phyloP scores from a whole-genome alignment of 2,329 filamentous ascomycete genomes.

The Colletotrichum destructivum region DNA sequence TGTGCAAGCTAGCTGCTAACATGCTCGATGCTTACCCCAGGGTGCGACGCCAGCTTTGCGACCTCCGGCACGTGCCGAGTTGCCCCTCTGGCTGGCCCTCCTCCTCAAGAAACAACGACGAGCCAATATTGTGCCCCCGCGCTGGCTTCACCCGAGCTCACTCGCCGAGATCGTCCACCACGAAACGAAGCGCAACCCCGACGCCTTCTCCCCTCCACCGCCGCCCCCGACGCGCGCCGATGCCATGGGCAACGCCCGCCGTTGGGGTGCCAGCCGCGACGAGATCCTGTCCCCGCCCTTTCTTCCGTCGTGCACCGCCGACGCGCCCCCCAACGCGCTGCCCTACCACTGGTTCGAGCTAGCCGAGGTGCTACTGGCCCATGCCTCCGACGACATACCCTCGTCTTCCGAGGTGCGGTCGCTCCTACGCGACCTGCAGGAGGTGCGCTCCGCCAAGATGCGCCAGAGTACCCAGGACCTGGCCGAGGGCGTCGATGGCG shows the following conservation, averaged over 20 bases:
- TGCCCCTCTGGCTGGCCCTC: conserved; percentile 95
- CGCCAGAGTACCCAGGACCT: conserved; percentile 80
- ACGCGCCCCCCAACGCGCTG: conserved; percentile 77
- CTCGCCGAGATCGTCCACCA: conserved; percentile 84
- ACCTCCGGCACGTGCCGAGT: conserved; percentile 83
- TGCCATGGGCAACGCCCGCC: conserved; percentile 58
- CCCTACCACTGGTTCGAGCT: conserved; percentile 98
- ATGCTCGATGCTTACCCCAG: conserved; percentile 60
- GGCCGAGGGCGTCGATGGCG: conserved; percentile 80
- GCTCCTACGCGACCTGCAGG: conserved; percentile 84
- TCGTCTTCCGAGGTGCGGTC: conserved; percentile 82
- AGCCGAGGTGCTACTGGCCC: conserved; percentile 87
- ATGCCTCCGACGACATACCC: conserved; percentile 85
- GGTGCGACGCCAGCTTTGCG: conserved; percentile 82
- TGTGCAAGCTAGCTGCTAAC: conserved; percentile 2
- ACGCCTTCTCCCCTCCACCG: conserved; percentile 84
- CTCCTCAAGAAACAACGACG: conserved; percentile 94
- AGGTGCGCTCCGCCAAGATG: conserved; percentile 92
- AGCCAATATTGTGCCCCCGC: conserved; percentile 91
- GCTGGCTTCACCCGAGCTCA: conserved; percentile 86
- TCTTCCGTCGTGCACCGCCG: conserved; percentile 79
- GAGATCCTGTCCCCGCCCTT: conserved; percentile 79
- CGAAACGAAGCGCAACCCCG: conserved; percentile 81
- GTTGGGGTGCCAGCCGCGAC: conserved; percentile 48
- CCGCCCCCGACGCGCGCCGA: conserved; percentile 71